Evolutionary conservation across 2,329 filamentous ascomycete genomes (phyloP).

Genomic region (Allantophomopsis lycopodina): DNA sequence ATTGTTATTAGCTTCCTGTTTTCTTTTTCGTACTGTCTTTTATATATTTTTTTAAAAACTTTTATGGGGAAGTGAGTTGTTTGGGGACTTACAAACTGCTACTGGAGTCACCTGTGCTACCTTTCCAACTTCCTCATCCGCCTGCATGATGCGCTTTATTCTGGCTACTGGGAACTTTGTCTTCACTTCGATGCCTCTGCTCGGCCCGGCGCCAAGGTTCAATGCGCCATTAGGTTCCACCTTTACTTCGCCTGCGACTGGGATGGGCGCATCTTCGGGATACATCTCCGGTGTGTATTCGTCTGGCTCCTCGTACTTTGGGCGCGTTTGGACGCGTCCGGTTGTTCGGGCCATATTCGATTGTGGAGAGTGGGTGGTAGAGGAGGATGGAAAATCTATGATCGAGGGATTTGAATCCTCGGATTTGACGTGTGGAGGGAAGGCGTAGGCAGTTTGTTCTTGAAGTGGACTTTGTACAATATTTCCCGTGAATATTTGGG

Average conservation of each 20-base stretch:
- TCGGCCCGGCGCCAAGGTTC: slow-evolving; percentile 15
- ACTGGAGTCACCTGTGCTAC: slow-evolving; percentile 96
- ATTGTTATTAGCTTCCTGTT: background rate
- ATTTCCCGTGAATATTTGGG: too few relatives aligned
- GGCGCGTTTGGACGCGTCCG: background rate
- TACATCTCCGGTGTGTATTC: background rate
- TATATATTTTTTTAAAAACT: too few relatives aligned
- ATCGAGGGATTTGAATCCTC: too few relatives aligned
- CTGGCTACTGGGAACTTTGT: slow-evolving; percentile 95
- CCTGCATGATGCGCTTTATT: slow-evolving; percentile 99
- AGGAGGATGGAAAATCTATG: background rate
- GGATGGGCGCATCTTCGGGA: background rate
- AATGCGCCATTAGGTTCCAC: background rate
- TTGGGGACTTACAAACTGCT: slow-evolving; percentile 53
- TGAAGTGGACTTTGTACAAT: too few relatives aligned
- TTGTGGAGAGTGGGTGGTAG: background rate
- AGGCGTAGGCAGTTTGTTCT: too few relatives aligned
- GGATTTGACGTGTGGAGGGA: too few relatives aligned
- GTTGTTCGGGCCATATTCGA: slow-evolving; percentile 2
- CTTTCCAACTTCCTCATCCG: slow-evolving; percentile 96
- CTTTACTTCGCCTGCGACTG: background rate
- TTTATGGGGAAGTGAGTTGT: too few relatives aligned
- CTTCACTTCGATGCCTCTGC: slow-evolving; percentile 60
- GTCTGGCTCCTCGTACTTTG: background rate
- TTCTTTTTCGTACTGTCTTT: background rate